Percentiles rank a stretch among this genome's conserved stretches.
Evolutionary conservation across 1,284 basidiomycete genomes (phyloP).

Genomic region (Sutorius eximius): DNA sequence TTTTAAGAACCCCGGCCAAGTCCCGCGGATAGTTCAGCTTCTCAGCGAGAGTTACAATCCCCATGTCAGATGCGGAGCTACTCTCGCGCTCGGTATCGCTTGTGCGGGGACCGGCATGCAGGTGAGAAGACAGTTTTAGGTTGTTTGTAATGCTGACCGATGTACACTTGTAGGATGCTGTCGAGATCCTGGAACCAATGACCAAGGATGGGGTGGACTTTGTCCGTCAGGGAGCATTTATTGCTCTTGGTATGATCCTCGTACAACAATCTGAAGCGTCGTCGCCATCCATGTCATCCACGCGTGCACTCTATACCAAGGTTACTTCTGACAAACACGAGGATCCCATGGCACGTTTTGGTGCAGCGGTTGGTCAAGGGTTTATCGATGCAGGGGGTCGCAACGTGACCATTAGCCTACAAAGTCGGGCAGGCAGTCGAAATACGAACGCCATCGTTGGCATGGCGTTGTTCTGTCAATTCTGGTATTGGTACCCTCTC

Average conservation of each 20-base stretch:
- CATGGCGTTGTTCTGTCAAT: constrained; percentile 95
- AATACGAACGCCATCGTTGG: constrained; percentile 94
- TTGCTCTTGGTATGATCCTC: constrained; percentile 92
- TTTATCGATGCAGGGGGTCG: constrained; percentile 95
- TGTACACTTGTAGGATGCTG: constrained; percentile 64
- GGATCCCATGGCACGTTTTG: constrained; percentile 96
- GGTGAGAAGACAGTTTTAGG: constrained; percentile 39
- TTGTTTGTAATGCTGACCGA: constrained; percentile 1
- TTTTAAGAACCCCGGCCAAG: constrained; percentile 92
- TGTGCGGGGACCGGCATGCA: constrained; percentile 96
- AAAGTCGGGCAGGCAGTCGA: constrained; percentile 86
- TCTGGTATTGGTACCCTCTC: constrained; percentile 99
- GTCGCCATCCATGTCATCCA: constrained; percentile 76
- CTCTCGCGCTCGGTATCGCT: constrained; percentile 90
- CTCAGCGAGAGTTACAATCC: constrained; percentile 97
- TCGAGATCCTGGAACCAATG: constrained; percentile 94
- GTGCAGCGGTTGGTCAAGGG: constrained; percentile 91
- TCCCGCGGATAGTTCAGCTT: constrained; percentile 92
- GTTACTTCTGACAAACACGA: constrained; percentile 94
- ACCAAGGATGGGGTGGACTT: constrained; percentile 96
- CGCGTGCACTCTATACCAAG: constrained; percentile 82
- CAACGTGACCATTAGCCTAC: constrained; percentile 90
- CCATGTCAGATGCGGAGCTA: constrained; percentile 95
- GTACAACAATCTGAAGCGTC: constrained; percentile 93
- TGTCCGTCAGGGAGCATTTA: constrained; percentile 95